Evolutionary conservation across 2,329 filamentous ascomycete genomes (phyloP), one percentile per base, ranked within the genome.

Genomic region (Ceratocystis albifundus): DNA sequence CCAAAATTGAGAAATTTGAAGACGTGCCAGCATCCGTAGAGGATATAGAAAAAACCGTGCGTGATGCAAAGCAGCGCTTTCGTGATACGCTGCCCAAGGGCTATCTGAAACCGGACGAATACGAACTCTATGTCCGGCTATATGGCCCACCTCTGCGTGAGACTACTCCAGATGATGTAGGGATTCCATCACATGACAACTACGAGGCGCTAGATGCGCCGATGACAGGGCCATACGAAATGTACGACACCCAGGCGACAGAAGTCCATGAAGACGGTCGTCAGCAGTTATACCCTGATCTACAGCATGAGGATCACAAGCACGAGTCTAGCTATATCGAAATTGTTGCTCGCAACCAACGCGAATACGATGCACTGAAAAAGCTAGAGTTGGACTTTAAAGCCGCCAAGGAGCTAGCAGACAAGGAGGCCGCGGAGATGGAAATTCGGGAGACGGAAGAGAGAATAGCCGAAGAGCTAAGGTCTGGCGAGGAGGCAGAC

Each of bases 141-240:
- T 96, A 94, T 74, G 93, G 92, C 1, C 80, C 86, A 44, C 90
- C 91, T 1, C 73, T 89, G 69, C 80, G 85, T 53, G 80, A 82
- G 64, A 87, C 84, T 1, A 74, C 72, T 6, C 80, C 82, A 1
- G 84, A 86, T 67, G 83, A 88, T 74, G 79, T 84, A 3, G 84
- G 76, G 30, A 80, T 77, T 68, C 76, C 78, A 68, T 76, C 67
- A 62, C 74, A 72, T 70, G 71, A 7, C 69, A 46, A 68, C 28
- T 68, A 62, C 46, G 41, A 61, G 30, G 61, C 53, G 15, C 44
- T 68, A 30, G 70, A 70, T 10, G 71, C 69, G 17, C 67, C 67
- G 17, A 65, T 66, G 5, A 30, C 55, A n/a, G 61, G 61, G 15
- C 46, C 48, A 8, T 66, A 66, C 17, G 59, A 44, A 36, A 30